These are phyloP conservation scores for Primulina huaijiensis DNA, from an alignment of 257 asterid species.

Conservation along the genomic window DNA sequence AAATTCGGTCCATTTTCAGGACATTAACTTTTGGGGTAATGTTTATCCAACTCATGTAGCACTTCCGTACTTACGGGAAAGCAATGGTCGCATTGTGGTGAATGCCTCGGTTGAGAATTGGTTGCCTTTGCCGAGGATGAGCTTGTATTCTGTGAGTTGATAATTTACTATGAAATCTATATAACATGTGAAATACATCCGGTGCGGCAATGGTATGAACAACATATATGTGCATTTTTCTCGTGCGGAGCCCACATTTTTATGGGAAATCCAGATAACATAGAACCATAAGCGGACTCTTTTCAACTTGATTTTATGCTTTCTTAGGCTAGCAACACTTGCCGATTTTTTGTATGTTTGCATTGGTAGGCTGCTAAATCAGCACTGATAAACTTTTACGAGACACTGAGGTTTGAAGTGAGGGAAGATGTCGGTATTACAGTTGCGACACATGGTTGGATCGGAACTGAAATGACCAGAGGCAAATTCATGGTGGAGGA, in stretches of 20 bases:
- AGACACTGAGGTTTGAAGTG: conserved; percentile 78
- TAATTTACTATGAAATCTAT: background rate
- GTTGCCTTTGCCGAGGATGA: conserved; percentile 96
- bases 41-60: conserved; percentile 90
- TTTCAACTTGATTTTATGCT: background rate
- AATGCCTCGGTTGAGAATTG: conserved; percentile 88
- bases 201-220: too few relatives aligned
- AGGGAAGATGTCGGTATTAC: conserved; percentile 74
- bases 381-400: conserved; percentile 75
- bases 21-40: conserved; percentile 94
- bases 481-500: conserved; percentile 87
- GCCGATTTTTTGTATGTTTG: background rate
- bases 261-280: background rate
- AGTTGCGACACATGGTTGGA: conserved; percentile 86
- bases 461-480: conserved; percentile 68
- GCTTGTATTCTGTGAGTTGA: conserved; percentile 73
- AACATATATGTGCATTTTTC: background rate
- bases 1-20: conserved; percentile 39
- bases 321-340: background rate
- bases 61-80: conserved; percentile 69
- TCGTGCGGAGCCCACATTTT: background rate
- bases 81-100: conserved; percentile 67
- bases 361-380: conserved; percentile 77
- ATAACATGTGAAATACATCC: background rate
- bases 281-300: background rate